These are phyloP conservation scores for Penicillium chermesinum DNA, from an alignment of 495 filamentous ascomycete species.

Conservation along the genomic window DNA sequence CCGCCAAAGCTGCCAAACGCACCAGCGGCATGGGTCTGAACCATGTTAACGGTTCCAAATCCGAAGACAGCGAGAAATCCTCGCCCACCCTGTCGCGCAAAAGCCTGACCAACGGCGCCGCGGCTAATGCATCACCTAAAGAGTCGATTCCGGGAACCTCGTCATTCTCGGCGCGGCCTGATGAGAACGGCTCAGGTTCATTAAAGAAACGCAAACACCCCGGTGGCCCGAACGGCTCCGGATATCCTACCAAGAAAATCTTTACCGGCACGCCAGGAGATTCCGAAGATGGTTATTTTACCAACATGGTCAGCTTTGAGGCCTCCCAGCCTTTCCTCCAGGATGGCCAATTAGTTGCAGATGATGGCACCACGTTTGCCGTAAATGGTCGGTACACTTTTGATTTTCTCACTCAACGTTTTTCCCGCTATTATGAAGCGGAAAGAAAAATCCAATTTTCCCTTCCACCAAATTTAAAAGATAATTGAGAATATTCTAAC, in stretches of 20 bases:
- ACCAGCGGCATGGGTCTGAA: constrained; percentile 27
- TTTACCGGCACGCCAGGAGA: constrained; percentile 44
- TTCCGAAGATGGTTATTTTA: constrained; percentile 35
- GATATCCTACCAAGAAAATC: constrained; percentile 37
- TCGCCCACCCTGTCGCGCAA: constrained; percentile 39
- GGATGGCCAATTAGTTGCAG: constrained; percentile 75
- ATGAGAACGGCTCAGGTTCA: constrained; percentile 34
- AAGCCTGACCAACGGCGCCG: constrained; percentile 36
- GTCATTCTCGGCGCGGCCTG: constrained; percentile 51
- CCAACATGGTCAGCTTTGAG: constrained; percentile 88
- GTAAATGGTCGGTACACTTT: constrained; percentile 70
- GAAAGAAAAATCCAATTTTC: neutral
- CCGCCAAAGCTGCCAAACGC: constrained; percentile 45
- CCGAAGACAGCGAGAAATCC: constrained; percentile 37
- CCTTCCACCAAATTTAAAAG: neutral
- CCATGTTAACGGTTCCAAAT: constrained; percentile 32
- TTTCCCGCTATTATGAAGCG: neutral
- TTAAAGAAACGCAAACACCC: constrained; percentile 79
- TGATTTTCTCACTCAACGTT: neutral
- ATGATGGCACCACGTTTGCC: constrained; percentile 79
- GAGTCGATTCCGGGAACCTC: constrained; percentile 61
- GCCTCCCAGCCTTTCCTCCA: constrained; percentile 60
- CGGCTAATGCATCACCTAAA: constrained; percentile 32
- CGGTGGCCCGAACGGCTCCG: constrained; percentile 39
- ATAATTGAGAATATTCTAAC: constrained; percentile 21